Conservation (phyloP, 129 eudicot genomes). For the Cynara cardunculus region DNA sequence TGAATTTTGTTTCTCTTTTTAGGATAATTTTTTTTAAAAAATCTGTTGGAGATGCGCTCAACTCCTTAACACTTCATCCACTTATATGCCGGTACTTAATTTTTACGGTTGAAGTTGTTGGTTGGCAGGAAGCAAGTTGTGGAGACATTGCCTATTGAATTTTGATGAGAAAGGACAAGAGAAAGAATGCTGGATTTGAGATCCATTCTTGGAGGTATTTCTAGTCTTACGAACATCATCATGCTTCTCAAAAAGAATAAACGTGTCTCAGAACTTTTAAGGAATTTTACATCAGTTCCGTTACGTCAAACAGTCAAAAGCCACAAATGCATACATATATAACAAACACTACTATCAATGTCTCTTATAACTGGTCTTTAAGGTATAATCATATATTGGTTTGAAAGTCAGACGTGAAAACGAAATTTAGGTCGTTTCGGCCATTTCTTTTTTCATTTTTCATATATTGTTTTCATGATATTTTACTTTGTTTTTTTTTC, state of each 20-base stretch:
- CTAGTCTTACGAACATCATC: neutral
- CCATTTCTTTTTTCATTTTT: neutral
- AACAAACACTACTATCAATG: neutral
- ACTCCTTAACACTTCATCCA: too few species aligned
- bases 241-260: neutral
- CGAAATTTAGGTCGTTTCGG: neutral
- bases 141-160: neutral
- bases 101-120: neutral
- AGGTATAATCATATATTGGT: neutral
- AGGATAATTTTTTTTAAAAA: too few species aligned
- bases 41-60: too few species aligned
- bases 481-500: neutral
- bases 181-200: neutral
- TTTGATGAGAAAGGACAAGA: slow-evolving; percentile 1
- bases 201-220: slow-evolving; percentile 21
- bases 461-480: neutral
- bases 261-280: neutral
- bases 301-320: neutral
- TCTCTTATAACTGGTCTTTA: neutral
- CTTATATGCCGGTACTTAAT: neutral
- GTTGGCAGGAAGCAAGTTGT: slow-evolving; percentile 23
- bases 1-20: too few species aligned
- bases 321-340: neutral
- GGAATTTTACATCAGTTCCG: neutral
- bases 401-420: too few species aligned